Evolutionary conservation across 208 protist genomes (phyloP).

Genomic region (Plasmodiophora brassicae): DNA sequence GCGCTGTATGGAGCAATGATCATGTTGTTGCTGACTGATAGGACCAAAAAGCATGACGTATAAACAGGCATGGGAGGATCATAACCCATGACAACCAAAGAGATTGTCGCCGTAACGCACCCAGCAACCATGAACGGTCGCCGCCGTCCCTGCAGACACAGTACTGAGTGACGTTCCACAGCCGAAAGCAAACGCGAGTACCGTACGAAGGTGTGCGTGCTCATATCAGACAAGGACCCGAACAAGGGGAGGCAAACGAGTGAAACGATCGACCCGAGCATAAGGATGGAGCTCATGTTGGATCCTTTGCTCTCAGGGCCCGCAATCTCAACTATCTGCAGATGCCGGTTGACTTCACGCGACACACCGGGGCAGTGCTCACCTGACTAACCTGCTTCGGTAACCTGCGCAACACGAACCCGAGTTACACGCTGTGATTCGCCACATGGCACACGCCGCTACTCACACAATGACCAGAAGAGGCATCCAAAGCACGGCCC

Average conservation of each 20-base stretch:
- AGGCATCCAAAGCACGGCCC: conserved; percentile 15
- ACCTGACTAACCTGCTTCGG: conserved; percentile 12
- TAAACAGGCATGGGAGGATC: conserved; percentile 26
- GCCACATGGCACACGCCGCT: too few relatives aligned
- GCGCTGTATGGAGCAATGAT: conserved; percentile 14
- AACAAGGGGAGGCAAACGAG: neutral
- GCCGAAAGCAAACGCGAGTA: neutral
- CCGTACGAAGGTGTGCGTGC: neutral
- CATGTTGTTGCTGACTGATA: conserved; percentile 16
- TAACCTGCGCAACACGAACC: too few relatives aligned
- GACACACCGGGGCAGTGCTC: too few relatives aligned
- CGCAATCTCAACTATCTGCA: conserved; percentile 18
- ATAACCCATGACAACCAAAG: neutral
- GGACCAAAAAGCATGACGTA: neutral
- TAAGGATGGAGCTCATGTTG: conserved; percentile 13
- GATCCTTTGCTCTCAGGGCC: conserved; percentile 30
- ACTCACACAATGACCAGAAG: neutral
- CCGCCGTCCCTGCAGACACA: neutral
- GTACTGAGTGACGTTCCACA: neutral
- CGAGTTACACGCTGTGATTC: too few relatives aligned
- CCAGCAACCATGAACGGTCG: neutral
- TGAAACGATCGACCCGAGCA: conserved; percentile 9
- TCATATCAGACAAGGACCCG: neutral
- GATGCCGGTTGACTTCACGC: too few relatives aligned
- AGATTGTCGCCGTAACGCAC: neutral